phyloP scores from a whole-genome alignment of 345 rosid species.

The Conringia planisiliqua region DNA sequence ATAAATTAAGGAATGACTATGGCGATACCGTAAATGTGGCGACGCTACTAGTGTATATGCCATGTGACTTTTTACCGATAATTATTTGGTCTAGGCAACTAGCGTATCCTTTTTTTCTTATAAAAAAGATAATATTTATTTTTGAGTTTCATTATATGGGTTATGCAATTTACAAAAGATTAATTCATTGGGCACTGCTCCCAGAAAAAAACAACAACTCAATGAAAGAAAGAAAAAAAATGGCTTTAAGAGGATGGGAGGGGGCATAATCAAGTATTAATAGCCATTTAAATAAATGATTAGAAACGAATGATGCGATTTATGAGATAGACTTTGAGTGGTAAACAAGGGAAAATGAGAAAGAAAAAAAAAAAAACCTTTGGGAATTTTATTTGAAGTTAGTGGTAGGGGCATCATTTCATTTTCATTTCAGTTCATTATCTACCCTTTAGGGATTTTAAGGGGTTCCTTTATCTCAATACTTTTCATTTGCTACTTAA shows the following conservation, averaged over 20 bases:
- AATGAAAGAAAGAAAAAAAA: background rate
- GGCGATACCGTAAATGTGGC: background rate
- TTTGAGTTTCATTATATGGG: background rate
- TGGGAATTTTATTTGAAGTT: background rate
- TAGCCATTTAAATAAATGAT: conserved; percentile 13
- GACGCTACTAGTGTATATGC: background rate
- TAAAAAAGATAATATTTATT: background rate
- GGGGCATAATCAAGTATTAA: conserved; percentile 28
- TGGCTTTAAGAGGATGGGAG: conserved; percentile 30
- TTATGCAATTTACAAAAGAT: background rate
- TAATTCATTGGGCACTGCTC: background rate
- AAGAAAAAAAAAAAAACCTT: background rate
- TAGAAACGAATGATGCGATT: conserved; percentile 23
- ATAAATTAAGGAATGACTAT: background rate
- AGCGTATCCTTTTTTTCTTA: no score
- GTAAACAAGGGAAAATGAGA: conserved; percentile 13
- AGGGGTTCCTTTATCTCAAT: conserved; percentile 8
- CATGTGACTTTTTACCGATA: background rate
- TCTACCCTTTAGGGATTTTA: conserved; percentile 31
- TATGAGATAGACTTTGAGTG: conserved; percentile 29
- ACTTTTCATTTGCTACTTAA: conserved; percentile 3
- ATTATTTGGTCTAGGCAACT: background rate
- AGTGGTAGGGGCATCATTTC: conserved; percentile 36
- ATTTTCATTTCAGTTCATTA: conserved; percentile 18
- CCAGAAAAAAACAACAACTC: background rate